Evolutionary conservation across 768 basidiomycete genomes (phyloP).

Genomic region (Kondoa subrosea): DNA sequence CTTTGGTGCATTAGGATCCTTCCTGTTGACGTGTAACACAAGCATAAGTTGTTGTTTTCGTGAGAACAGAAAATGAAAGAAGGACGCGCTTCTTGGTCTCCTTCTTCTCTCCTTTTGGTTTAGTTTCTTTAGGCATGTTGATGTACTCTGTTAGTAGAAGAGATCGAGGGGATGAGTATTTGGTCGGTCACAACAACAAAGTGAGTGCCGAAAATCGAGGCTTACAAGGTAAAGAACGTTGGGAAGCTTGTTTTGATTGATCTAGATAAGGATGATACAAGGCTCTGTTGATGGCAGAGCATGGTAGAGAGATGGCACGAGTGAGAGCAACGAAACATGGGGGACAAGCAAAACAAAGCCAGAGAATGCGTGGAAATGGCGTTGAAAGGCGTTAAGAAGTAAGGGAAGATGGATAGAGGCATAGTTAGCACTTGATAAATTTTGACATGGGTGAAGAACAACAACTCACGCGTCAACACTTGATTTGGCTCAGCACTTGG

Average conservation of each 20-base stretch:
- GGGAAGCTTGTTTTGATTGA: too few relatives aligned
- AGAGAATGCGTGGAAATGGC: neutral
- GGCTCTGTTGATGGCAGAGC: too few relatives aligned
- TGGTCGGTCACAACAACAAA: neutral
- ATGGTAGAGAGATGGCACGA: too few relatives aligned
- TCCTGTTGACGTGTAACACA: neutral
- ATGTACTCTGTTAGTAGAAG: too few relatives aligned
- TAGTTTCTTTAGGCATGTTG: neutral
- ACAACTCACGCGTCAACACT: neutral
- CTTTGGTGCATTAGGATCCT: conserved; percentile 6
- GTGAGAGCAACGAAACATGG: neutral
- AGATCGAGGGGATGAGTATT: neutral
- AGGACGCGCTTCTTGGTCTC: neutral
- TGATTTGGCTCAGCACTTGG: neutral
- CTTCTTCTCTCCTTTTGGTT: neutral
- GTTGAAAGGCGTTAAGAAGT: neutral
- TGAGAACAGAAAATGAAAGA: neutral
- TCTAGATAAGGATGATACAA: too few relatives aligned
- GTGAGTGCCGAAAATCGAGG: too few relatives aligned
- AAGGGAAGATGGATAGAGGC: neutral
- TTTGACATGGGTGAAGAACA: neutral
- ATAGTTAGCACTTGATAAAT: neutral
- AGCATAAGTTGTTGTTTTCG: neutral
- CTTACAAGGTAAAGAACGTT: too few relatives aligned
- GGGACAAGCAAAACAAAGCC: neutral